phyloP scores from a whole-genome alignment of 495 filamentous ascomycete genomes.

The Penicillium arizonense region DNA sequence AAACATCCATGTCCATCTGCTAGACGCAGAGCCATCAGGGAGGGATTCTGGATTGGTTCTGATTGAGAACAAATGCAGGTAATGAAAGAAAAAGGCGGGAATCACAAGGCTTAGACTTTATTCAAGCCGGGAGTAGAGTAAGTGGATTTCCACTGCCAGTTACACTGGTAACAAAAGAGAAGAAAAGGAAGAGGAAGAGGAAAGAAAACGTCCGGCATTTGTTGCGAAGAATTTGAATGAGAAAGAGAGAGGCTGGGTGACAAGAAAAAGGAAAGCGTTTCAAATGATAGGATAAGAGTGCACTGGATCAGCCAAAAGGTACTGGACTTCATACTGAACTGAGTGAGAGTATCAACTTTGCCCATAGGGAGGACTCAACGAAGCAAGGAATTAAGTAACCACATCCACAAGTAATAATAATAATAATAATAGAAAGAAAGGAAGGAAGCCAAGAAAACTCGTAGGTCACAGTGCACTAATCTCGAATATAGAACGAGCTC shows the following conservation, averaged over 20 bases:
- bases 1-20: not conserved
- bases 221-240: constrained; percentile 12
- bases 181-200: constrained; percentile 1
- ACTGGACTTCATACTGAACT: constrained; percentile 9
- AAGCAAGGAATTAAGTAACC: constrained; percentile 34
- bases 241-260: constrained; percentile 7
- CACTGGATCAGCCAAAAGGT: constrained; percentile 7
- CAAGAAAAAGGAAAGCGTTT: constrained; percentile 1
- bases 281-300: constrained; percentile 6
- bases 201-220: constrained; percentile 16
- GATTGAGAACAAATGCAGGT: too few relatives aligned
- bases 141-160: constrained; percentile 5
- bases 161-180: constrained; percentile 3
- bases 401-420: constrained; percentile 32
- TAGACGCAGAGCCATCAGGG: too few relatives aligned
- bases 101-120: not conserved
- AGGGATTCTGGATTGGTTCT: too few relatives aligned
- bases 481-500: constrained; percentile 31
- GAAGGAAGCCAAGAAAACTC: constrained; percentile 29
- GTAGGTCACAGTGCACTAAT: constrained; percentile 36
- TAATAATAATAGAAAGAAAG: constrained; percentile 33
- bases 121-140: not conserved
- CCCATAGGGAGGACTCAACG: constrained; percentile 1
- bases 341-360: constrained; percentile 7
- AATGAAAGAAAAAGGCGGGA: not conserved